A percentile compares a stretch with the other conserved stretches of the same genome.
phyloP scores from a whole-genome alignment of 768 basidiomycete species.

The Melanogaster broomeanus region DNA sequence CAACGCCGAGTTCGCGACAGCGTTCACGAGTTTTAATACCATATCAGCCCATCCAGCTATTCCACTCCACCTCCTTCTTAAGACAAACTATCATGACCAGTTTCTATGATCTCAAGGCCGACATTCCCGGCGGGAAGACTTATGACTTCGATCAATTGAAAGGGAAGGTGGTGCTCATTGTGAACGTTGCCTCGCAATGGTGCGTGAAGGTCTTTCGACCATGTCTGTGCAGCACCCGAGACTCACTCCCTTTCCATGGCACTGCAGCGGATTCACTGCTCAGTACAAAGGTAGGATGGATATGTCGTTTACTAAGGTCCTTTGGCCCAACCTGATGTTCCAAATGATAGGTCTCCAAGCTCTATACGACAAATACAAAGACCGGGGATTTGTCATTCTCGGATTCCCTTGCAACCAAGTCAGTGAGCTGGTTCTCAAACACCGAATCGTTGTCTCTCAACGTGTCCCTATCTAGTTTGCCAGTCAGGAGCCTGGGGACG shows the following conservation, averaged over 20 bases:
- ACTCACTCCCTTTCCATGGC: slow-evolving; percentile 2
- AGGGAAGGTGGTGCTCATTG: slow-evolving; percentile 77
- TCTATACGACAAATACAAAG: slow-evolving; percentile 81
- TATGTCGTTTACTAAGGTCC: neutral
- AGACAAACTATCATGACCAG: slow-evolving; percentile 29
- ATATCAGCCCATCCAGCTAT: slow-evolving; percentile 7
- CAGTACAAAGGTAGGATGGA: slow-evolving; percentile 64
- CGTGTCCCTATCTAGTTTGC: slow-evolving; percentile 57
- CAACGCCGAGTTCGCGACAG: neutral
- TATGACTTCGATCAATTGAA: slow-evolving; percentile 70
- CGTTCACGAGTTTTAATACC: neutral
- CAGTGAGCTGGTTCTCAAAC: slow-evolving; percentile 6
- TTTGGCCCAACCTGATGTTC: neutral
- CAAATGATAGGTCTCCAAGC: slow-evolving; percentile 63
- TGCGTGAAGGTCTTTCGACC: neutral
- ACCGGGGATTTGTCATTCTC: slow-evolving; percentile 71
- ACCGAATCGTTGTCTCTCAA: neutral
- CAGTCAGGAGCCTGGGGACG: slow-evolving; percentile 82
- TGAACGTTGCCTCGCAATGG: slow-evolving; percentile 81
- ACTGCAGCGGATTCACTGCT: slow-evolving; percentile 74
- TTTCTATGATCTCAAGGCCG: slow-evolving; percentile 73
- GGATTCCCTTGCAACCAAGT: slow-evolving; percentile 94
- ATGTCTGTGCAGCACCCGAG: neutral
- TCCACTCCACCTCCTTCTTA: slow-evolving; percentile 10
- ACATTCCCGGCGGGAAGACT: slow-evolving; percentile 52